Percentiles rank a stretch among this genome's conserved stretches.
Evolutionary conservation across 1,139 yeast species (phyloP).

Genomic region (Yamadazyma buinensis): DNA sequence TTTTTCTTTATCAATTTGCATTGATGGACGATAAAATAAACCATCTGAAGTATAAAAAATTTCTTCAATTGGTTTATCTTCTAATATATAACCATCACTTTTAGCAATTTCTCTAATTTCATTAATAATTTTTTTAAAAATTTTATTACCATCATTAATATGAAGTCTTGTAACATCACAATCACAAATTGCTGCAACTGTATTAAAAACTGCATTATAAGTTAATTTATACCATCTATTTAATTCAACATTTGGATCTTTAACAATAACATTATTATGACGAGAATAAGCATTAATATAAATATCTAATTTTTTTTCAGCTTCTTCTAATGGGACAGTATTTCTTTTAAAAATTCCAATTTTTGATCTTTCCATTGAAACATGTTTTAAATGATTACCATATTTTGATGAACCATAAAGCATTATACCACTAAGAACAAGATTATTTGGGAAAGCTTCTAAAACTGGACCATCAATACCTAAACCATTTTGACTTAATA

Average conservation of each 20-base stretch:
- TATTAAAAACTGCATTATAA: constrained; percentile 65
- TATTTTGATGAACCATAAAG: constrained; percentile 64
- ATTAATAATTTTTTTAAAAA: constrained; percentile 60
- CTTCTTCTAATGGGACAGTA: constrained; percentile 12
- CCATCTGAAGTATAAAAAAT: constrained; percentile 63
- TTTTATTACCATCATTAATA: constrained; percentile 49
- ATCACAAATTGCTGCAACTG: constrained; percentile 51
- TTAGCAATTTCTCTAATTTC: constrained; percentile 63
- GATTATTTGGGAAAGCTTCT: constrained; percentile 52
- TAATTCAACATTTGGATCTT: constrained; percentile 47
- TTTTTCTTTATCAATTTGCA: constrained; percentile 69
- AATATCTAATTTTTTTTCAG: constrained; percentile 25
- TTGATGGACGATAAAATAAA: constrained; percentile 63
- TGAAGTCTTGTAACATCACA: constrained; percentile 58
- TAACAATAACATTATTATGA: constrained; percentile 28
- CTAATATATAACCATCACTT: constrained; percentile 55
- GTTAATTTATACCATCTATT: constrained; percentile 72
- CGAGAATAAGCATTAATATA: constrained; percentile 51
- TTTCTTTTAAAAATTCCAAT: constrained; percentile 50
- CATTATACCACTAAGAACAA: constrained; percentile 65
- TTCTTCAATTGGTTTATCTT: constrained; percentile 38
- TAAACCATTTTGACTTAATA: constrained; percentile 70
- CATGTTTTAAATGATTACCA: constrained; percentile 47
- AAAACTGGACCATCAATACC: constrained; percentile 66
- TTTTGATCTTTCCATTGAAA: constrained; percentile 49